Evolutionary conservation across 2,329 filamentous ascomycete genomes (phyloP).

Genomic region (Colletotrichum filicis): DNA sequence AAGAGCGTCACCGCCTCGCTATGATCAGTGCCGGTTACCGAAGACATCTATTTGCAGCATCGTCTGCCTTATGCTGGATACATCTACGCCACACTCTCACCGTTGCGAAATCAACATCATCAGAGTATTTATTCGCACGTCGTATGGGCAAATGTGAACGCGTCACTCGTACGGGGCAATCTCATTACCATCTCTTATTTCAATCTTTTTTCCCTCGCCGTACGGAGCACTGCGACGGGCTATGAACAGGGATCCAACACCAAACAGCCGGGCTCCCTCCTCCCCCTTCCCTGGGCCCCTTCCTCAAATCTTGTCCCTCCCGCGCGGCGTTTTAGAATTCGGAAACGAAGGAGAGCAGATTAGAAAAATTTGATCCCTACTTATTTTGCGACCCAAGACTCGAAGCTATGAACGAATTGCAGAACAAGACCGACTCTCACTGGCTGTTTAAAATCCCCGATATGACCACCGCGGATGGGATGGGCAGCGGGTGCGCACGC

Average conservation of each 20-base stretch:
- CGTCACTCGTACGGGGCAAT: constrained; percentile 8
- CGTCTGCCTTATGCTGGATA: neutral
- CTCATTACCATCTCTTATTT: constrained; percentile 4
- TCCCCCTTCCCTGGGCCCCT: constrained; percentile 1
- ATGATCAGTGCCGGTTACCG: neutral
- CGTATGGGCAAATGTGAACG: neutral
- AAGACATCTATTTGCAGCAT: neutral
- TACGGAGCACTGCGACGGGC: neutral
- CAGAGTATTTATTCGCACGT: neutral
- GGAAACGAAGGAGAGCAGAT: neutral
- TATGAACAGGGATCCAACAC: neutral
- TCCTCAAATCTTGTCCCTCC: neutral
- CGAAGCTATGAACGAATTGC: neutral
- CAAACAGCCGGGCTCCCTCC: constrained; percentile 16
- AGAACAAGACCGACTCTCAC: neutral
- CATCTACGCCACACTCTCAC: neutral
- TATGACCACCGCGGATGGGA: neutral
- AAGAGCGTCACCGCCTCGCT: neutral
- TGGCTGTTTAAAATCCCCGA: neutral
- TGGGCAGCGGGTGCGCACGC: neutral
- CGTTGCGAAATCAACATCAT: neutral
- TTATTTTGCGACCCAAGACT: no score
- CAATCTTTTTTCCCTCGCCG: neutral
- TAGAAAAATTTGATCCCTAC: neutral
- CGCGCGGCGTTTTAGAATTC: neutral